These are phyloP conservation scores for Geum urbanum DNA, from an alignment of 306 rosid species.

Conservation along the genomic window DNA sequence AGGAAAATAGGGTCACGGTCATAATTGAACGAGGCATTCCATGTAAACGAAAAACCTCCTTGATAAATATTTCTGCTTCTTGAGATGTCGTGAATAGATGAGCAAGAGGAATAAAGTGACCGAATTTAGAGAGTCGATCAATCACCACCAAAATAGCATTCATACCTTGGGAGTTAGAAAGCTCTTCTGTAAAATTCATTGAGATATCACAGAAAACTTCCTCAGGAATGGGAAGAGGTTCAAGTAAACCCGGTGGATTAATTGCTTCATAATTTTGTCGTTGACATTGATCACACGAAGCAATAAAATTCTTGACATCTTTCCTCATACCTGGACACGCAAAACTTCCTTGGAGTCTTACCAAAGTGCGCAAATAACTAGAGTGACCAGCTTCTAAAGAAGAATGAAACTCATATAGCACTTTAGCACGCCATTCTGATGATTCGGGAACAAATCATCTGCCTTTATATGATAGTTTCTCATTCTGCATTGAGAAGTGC, in stretches of 20 bases:
- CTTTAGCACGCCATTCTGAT: neutral
- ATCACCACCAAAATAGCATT: neutral
- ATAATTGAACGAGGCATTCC: neutral
- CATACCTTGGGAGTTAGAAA: neutral
- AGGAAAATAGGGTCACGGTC: too few species aligned
- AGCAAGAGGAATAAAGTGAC: too few species aligned
- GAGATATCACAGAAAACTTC: accelerated
- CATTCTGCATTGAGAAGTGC: too few species aligned
- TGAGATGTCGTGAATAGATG: neutral
- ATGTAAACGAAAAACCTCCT: neutral
- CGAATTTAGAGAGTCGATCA: neutral
- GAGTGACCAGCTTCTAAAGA: neutral
- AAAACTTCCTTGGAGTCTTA: neutral
- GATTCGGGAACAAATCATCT: neutral
- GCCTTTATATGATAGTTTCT: too few species aligned
- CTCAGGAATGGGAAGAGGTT: neutral
- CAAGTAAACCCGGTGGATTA: neutral
- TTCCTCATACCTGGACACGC: neutral
- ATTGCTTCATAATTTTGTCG: neutral
- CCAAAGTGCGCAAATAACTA: neutral
- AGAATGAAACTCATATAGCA: neutral
- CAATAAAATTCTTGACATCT: neutral
- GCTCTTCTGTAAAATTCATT: neutral
- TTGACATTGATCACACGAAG: neutral
- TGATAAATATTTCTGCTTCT: neutral